phyloP scores from a whole-genome alignment of 2,329 filamentous ascomycete species.

The Colletotrichum incanum region DNA sequence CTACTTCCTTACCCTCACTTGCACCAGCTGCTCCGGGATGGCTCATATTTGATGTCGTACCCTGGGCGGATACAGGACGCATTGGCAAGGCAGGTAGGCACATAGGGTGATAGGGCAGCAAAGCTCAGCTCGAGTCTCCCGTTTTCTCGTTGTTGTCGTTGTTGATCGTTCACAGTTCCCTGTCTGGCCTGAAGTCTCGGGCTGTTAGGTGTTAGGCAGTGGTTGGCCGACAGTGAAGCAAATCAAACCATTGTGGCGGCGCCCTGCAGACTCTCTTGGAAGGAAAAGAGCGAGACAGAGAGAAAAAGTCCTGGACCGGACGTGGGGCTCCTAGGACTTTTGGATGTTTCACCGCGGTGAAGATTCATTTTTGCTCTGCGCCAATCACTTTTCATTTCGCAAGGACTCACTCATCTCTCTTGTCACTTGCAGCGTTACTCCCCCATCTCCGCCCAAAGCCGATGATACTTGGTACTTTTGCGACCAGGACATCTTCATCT shows the following conservation, averaged over 20 bases:
- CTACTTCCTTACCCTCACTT: background rate
- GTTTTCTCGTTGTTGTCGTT: background rate
- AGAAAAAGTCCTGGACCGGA: slow-evolving; percentile 27
- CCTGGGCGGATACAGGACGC: slow-evolving; percentile 7
- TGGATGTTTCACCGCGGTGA: slow-evolving; percentile 38
- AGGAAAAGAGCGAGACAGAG: background rate
- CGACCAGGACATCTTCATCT: background rate
- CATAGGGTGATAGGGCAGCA: slow-evolving; percentile 1
- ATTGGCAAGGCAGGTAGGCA: slow-evolving; percentile 5
- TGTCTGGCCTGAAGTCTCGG: background rate
- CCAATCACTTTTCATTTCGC: slow-evolving; percentile 26
- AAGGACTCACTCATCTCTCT: background rate
- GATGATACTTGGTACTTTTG: background rate
- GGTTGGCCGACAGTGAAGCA: slow-evolving; percentile 9
- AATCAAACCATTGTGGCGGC: slow-evolving; percentile 20
- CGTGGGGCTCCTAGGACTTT: slow-evolving; percentile 43
- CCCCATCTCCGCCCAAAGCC: background rate
- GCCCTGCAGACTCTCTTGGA: slow-evolving; percentile 18
- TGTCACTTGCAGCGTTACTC: background rate
- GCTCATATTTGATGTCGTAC: slow-evolving; percentile 15
- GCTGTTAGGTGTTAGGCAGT: slow-evolving; percentile 1
- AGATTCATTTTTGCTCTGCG: slow-evolving; percentile 33
- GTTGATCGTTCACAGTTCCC: background rate
- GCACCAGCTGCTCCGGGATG: slow-evolving; percentile 10
- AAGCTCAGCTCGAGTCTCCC: background rate